Evolutionary conservation across 305 asterid species (phyloP).

Genomic region (Solanum chacoense): DNA sequence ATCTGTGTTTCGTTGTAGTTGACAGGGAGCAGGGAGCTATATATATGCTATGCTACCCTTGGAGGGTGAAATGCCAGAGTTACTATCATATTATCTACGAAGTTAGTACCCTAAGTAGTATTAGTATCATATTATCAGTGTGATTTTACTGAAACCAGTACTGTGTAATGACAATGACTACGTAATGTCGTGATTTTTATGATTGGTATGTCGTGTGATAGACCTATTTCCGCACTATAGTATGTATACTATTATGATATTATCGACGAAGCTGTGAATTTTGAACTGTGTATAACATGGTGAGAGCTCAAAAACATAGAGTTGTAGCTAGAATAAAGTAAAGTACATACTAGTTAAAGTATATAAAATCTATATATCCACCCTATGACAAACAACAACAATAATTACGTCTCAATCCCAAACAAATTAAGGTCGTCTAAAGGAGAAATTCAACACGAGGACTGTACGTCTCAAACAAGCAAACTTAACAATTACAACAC

Average conservation of each 20-base stretch:
- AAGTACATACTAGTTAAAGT: background rate
- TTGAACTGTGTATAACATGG: slow-evolving; percentile 7
- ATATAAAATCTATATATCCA: background rate
- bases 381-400: background rate
- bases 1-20: background rate
- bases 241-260: background rate
- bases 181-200: background rate
- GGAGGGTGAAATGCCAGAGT: background rate
- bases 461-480: background rate
- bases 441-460: background rate
- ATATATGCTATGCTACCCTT: background rate
- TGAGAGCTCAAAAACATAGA: slow-evolving; percentile 12
- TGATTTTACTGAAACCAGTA: background rate
- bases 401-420: background rate
- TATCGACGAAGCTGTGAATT: background rate
- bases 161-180: background rate
- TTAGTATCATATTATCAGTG: background rate
- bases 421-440: background rate
- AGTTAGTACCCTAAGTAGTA: background rate
- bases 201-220: background rate
- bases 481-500: background rate
- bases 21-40: background rate
- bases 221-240: background rate
- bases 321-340: slow-evolving; percentile 8
- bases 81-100: background rate